A percentile compares a stretch with the other conserved stretches of the same genome.
phyloP scores from a whole-genome alignment of 2,329 filamentous ascomycete species.

The Hortaea sp. region DNA sequence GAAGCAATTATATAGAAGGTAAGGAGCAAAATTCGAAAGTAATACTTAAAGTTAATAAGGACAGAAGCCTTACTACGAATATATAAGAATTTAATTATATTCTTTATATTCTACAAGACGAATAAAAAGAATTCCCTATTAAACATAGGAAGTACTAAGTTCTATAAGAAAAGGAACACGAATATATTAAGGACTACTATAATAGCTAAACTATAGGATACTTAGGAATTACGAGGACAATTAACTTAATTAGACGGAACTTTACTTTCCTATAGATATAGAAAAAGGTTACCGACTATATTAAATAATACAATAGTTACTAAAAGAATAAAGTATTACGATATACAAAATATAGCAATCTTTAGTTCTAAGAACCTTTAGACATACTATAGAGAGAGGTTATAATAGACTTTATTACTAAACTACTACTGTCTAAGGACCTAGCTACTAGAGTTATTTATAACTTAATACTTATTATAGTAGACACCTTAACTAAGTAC shows the following conservation, averaged over 20 bases:
- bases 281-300: slow-evolving; percentile 1
- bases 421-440: slow-evolving; percentile 8
- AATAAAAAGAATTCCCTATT: slow-evolving; percentile 5
- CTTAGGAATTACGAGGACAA: slow-evolving; percentile 1
- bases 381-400: slow-evolving; percentile 9
- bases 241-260: slow-evolving; percentile 2
- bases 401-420: slow-evolving; percentile 16
- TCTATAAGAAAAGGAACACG: slow-evolving; percentile 1
- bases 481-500: slow-evolving; percentile 12
- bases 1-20: slow-evolving; percentile 1
- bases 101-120: slow-evolving; percentile 1
- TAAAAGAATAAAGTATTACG: slow-evolving; percentile 5
- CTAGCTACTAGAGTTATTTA: slow-evolving; percentile 4
- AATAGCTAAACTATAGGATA: slow-evolving; percentile 8
- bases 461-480: slow-evolving; percentile 13
- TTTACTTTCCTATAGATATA: slow-evolving; percentile 5
- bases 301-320: slow-evolving; percentile 5
- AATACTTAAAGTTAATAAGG: neutral
- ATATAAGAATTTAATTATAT: slow-evolving; percentile 1
- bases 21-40: neutral
- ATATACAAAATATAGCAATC: slow-evolving; percentile 7
- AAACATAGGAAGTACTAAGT: slow-evolving; percentile 6
- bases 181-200: slow-evolving; percentile 9
- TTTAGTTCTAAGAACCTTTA: slow-evolving; percentile 6
- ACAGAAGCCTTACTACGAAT: neutral